A percentile compares a stretch with the other conserved stretches of the same genome.
These are phyloP conservation scores for Cyberlindnera bimundalis DNA, from an alignment of 805 yeast species.

Conservation along the genomic window DNA sequence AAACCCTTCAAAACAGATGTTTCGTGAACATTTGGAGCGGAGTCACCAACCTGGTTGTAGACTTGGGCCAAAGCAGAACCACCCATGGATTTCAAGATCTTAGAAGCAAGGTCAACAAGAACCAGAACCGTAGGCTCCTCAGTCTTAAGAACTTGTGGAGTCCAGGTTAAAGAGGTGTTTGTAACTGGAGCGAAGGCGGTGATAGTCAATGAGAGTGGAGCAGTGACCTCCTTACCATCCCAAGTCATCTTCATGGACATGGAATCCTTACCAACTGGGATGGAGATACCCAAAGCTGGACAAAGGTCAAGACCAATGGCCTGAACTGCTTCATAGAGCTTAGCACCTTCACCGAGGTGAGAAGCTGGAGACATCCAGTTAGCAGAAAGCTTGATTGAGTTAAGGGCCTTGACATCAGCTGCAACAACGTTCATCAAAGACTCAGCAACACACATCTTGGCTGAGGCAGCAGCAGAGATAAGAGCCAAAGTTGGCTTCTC, in stretches of 20 bases:
- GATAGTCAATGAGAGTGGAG: conserved; percentile 88
- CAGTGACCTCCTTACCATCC: conserved; percentile 87
- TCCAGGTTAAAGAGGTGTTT: conserved; percentile 90
- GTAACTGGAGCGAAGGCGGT: conserved; percentile 90
- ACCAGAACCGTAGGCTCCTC: conserved; percentile 60
- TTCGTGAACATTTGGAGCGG: conserved; percentile 80
- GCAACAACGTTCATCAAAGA: conserved; percentile 84
- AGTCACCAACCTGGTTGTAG: conserved; percentile 79
- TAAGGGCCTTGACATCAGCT: conserved; percentile 76
- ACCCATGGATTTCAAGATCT: conserved; percentile 61
- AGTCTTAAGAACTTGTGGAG: conserved; percentile 66
- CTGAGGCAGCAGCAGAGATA: conserved; percentile 85
- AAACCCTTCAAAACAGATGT: conserved; percentile 60
- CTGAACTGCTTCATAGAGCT: conserved; percentile 93
- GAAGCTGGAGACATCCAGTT: conserved; percentile 99
- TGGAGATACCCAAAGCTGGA: conserved; percentile 85
- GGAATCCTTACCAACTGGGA: conserved; percentile 98
- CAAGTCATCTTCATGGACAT: conserved; percentile 99
- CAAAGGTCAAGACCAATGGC: conserved; percentile 94
- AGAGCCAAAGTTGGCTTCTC: conserved; percentile 91
- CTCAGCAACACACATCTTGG: conserved; percentile 95
- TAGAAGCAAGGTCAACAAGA: conserved; percentile 72
- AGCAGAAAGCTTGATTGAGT: conserved; percentile 82
- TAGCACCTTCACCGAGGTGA: conserved; percentile 92
- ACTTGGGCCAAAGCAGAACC: conserved; percentile 96